Base-by-base conservation (phyloP, 2,329 filamentous ascomycete species). In the Neoscytalidium dimidiatum region DNA sequence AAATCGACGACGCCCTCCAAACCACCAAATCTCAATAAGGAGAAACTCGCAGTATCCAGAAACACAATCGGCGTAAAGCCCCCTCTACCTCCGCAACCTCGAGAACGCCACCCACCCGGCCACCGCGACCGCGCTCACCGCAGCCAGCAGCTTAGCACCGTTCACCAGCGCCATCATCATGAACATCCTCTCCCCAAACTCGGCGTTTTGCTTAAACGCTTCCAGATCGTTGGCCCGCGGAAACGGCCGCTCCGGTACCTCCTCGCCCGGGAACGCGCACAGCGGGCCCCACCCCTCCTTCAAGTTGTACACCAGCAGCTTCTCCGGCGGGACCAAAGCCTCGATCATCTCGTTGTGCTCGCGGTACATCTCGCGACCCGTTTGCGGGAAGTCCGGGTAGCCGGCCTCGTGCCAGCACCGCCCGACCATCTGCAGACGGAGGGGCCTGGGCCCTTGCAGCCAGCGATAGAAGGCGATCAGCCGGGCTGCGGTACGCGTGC, bases 281-380 rank as follows among this genome's bases (percentile, higher is more conserved):
- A 84, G 69, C 9, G 78, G 78, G 38, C 72, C 74, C 81, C 81
- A 83, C 0, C 79, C 80, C 38, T 82, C 76, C 57, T 75, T 70
- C 0, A 77, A 72, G 64, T 76, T 71, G 61, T 74, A 77, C 68
- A 79, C 76, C 43, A 78, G 70, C 68, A 78, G 58, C 35, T 28
- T 29, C 26, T 29, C 56, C 38, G 3, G 8, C 13, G 38, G 56
- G 21, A 46, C 56, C 19, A 38, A 17, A 41, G 2, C n/a, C 38
- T 41, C 11, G 7, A 48, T 26, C 19, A 26, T 23, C 44, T 48
- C 44, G 44, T 26, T 26, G 19, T 26, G 44, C 1, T 48, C 19
- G 19, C 14, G 3, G 19, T 48, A 26, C 19, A 48, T 48, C 19
- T 26, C 6, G 8, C 21, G 3, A 1, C 44, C 19, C 44, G 3